Evolutionary conservation across 1,284 basidiomycete species (phyloP).

Genomic region (Prillingera fragicola): DNA sequence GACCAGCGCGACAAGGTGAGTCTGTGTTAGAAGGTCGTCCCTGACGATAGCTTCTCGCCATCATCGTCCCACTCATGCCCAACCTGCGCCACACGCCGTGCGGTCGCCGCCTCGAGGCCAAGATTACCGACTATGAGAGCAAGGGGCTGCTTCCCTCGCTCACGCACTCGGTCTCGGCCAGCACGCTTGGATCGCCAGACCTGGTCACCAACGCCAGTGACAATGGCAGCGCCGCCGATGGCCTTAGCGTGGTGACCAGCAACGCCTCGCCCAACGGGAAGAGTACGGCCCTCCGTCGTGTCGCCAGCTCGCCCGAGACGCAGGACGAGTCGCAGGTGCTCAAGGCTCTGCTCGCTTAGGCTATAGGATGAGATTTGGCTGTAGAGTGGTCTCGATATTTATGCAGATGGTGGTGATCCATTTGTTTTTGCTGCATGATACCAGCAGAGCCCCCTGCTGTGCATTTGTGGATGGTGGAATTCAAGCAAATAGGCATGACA

Average conservation of each 20-base stretch:
- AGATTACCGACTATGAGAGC: constrained; percentile 24
- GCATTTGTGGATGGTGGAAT: too few species aligned
- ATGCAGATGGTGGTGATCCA: too few species aligned
- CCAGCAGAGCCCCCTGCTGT: too few species aligned
- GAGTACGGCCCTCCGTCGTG: constrained; percentile 5
- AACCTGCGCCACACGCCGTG: constrained; percentile 38
- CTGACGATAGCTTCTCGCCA: constrained; percentile 26
- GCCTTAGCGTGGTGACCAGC: too few species aligned
- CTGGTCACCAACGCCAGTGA: background rate
- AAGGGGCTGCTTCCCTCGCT: constrained; percentile 7
- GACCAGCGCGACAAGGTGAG: constrained; percentile 31
- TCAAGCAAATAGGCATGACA: too few species aligned
- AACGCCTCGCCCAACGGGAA: background rate
- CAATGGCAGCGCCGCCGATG: background rate
- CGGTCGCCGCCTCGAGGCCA: constrained; percentile 35
- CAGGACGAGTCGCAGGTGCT: constrained; percentile 1
- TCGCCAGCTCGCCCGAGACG: constrained; percentile 4
- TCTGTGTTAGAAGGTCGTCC: background rate
- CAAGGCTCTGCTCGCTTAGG: constrained; percentile 3
- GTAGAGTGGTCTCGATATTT: too few species aligned
- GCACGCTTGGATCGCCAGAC: constrained; percentile 1
- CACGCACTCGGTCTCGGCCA: background rate
- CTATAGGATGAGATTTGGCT: too few species aligned
- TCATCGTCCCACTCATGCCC: constrained; percentile 31
- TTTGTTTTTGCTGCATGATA: too few species aligned